A percentile compares a stretch with the other conserved stretches of the same genome.
These are phyloP conservation scores for Chaetoscypha palmicola DNA, from an alignment of 2,329 filamentous ascomycete species.

Conservation along the genomic window DNA sequence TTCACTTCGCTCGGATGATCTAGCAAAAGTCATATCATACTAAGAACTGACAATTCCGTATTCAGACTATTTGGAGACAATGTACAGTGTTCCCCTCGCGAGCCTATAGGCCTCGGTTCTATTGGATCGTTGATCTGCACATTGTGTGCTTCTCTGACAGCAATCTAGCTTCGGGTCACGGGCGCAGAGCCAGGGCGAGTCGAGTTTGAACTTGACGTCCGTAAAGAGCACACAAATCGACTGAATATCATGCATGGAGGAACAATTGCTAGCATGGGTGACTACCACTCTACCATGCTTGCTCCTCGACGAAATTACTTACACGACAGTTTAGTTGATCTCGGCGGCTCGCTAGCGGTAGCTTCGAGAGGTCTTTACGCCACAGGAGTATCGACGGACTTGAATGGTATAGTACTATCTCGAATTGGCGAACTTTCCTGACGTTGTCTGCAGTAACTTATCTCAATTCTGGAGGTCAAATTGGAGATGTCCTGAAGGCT, in stretches of 20 bases:
- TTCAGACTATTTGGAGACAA: constrained; percentile 31
- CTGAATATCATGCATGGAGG: constrained; percentile 71
- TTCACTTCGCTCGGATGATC: too few relatives aligned
- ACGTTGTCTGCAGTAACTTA: constrained; percentile 47
- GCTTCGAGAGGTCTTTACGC: constrained; percentile 56
- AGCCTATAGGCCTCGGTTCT: too few relatives aligned
- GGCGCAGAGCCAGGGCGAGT: constrained; percentile 60
- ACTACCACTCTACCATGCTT: too few relatives aligned
- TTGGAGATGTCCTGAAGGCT: constrained; percentile 49
- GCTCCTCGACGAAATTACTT: too few relatives aligned
- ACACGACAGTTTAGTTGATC: constrained; percentile 51
- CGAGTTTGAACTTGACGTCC: constrained; percentile 68
- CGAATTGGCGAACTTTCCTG: background rate
- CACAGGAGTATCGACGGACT: constrained; percentile 58
- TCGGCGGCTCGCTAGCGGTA: constrained; percentile 58
- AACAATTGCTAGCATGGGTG: constrained; percentile 63
- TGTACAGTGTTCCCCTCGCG: constrained; percentile 21
- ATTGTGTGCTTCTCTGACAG: too few relatives aligned
- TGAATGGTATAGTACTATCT: constrained; percentile 43
- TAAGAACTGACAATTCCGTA: background rate
- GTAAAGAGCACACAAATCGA: constrained; percentile 74
- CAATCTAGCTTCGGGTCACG: constrained; percentile 57
- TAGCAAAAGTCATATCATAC: too few relatives aligned
- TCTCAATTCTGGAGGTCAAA: constrained; percentile 49
- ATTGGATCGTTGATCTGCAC: too few relatives aligned